Conservation (phyloP, 73 alveolate genomes). For the Uronychia binucleata region DNA sequence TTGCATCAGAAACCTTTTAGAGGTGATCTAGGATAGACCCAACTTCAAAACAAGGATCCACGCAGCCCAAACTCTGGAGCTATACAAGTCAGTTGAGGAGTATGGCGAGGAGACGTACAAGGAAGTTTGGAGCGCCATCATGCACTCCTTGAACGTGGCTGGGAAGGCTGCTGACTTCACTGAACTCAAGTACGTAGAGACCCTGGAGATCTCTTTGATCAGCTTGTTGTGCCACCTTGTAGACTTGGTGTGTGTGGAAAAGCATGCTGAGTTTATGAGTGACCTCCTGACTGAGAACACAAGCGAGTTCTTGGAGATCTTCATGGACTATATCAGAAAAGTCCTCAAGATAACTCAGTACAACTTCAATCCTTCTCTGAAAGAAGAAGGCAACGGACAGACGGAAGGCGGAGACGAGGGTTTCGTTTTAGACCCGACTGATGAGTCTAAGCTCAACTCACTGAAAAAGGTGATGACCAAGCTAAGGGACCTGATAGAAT, state of each 20-base stretch:
- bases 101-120: not conserved
- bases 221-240: not conserved
- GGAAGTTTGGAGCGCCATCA: slow-evolving; percentile 20
- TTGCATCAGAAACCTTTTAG: not conserved
- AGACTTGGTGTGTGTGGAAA: not conserved
- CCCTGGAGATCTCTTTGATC: not conserved
- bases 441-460: not conserved
- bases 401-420: not conserved
- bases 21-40: slow-evolving; percentile 11
- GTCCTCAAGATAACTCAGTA: not conserved
- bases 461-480: not conserved
- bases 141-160: slow-evolving; percentile 3
- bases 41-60: slow-evolving; percentile 47
- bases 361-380: not conserved
- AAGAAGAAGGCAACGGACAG: not conserved
- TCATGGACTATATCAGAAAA: not conserved
- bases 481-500: not conserved
- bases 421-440: not conserved
- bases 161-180: not conserved
- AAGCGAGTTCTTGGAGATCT: not conserved
- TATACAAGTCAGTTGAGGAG: not conserved
- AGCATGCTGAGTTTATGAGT: not conserved
- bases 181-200: not conserved
- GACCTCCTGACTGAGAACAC: slow-evolving; percentile 1
- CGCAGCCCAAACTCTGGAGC: slow-evolving; percentile 30